Percentiles rank a stretch among this genome's conserved stretches.
Evolutionary conservation across 805 yeast species (phyloP).

Genomic region (Starmerella vitae): DNA sequence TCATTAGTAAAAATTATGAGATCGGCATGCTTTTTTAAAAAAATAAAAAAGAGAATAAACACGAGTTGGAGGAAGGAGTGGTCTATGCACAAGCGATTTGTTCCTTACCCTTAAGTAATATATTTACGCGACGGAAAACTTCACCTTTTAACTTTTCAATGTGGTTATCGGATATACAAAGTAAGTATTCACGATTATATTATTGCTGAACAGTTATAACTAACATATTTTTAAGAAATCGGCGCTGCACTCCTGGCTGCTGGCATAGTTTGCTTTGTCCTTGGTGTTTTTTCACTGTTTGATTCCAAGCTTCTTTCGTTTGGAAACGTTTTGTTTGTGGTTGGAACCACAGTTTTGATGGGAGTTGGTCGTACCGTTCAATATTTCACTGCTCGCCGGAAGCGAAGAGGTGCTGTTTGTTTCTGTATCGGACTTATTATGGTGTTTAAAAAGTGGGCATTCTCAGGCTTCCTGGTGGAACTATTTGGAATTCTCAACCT

Average conservation of each 20-base stretch:
- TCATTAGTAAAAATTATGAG: too few relatives aligned
- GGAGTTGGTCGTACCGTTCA: slow-evolving; percentile 73
- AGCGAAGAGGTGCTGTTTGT: slow-evolving; percentile 74
- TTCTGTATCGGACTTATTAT: slow-evolving; percentile 62
- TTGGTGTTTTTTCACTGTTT: slow-evolving; percentile 76
- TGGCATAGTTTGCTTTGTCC: slow-evolving; percentile 56
- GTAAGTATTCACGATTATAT: slow-evolving; percentile 21
- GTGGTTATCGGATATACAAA: slow-evolving; percentile 30
- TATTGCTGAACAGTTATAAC: background rate
- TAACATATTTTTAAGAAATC: slow-evolving; percentile 39
- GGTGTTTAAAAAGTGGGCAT: slow-evolving; percentile 62
- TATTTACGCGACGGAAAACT: too few relatives aligned
- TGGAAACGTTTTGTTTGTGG: slow-evolving; percentile 67
- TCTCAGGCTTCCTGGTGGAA: slow-evolving; percentile 74
- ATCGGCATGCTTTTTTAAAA: too few relatives aligned
- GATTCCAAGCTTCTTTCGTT: slow-evolving; percentile 80
- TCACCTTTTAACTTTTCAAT: too few relatives aligned
- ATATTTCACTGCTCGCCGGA: slow-evolving; percentile 77
- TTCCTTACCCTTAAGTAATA: too few relatives aligned
- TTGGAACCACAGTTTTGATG: slow-evolving; percentile 75
- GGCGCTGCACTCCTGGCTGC: slow-evolving; percentile 83
- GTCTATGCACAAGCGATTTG: too few relatives aligned
- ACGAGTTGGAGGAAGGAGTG: too few relatives aligned
- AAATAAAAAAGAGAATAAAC: too few relatives aligned
- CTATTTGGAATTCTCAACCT: slow-evolving; percentile 77